Evolutionary conservation across 31 red algal species (phyloP), one percentile per base, ranked within the genome.

Genomic region (Odonthalia washingtoniensis): DNA sequence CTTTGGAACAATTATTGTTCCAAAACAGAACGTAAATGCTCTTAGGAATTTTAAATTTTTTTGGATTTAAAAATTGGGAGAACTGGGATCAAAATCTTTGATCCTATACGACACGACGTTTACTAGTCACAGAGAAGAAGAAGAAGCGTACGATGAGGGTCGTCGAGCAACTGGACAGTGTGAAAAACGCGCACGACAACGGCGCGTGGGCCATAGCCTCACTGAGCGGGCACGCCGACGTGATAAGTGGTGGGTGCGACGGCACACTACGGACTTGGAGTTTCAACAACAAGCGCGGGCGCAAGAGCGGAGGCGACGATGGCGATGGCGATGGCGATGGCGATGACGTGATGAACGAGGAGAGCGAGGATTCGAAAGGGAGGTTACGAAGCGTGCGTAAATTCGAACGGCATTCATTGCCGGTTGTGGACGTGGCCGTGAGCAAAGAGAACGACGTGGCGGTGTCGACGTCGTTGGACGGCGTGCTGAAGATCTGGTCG

Each of bases 171-270:
- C 21, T 57, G 21, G 49, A 57, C 12, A 14, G 12, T 57, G 49
- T 57, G 49, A 21, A 9, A 57, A 26, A 0, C 4, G 80, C 61
- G 26, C 80, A 83, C 38, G 42, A 65, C n/a, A 67, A 67, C 21
- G 80, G 80, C 17, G 63, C 68, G 27, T 83, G 80, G 80, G 34
- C 38, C 1, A 9, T 77, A 44, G 60, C 34, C 21, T 24, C 27
- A 5, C 43, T 57, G n/a, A 38, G 0, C 26, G 63, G 5, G 24
- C 9, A 67, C 28, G 80, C 57, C n/a, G 60, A 83, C 12, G 65
- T 83, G 42, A 41, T 83, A 16, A 83, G 57, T 3, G 61, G 80
- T 3, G 80, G 80, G 36, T 83, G 62, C 57, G 80, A 83, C 38
- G 62, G 62, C n/a, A 68, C 60, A 1, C 62, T 83, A 16, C 17